Base-by-base conservation (phyloP, 1,284 basidiomycete species). In the Melanopsichium pennsylvanicum region DNA sequence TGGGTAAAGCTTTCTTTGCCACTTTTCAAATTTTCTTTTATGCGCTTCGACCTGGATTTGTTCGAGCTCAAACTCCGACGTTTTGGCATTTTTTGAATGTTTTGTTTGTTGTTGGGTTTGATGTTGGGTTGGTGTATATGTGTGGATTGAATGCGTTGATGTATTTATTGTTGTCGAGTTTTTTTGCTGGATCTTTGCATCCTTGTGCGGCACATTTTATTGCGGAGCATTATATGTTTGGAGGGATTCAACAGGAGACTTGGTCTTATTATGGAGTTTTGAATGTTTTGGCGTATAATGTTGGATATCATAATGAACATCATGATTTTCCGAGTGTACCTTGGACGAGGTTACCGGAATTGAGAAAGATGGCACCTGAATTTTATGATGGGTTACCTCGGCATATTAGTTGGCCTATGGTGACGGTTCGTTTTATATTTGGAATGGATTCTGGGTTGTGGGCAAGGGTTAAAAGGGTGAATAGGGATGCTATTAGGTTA, bases 21-120 rank as follows among this genome's bases (percentile, higher is more conserved):
- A 95, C 93, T 1, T 98, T 97, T 84, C 96, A 98, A 83, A 93
- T 98, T 70, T 84, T 98, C 55, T 98, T 98, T 84, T 98, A 98
- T 81, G 96, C 96, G 26, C 85, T 98, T 39, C 90, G 95, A 25
- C 95, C 95, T 0, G 91, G 91, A n/a, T 91, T 98, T 78, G 89
- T 97, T 50, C 89, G 92, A 40, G 85, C 87, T 4, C 95, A 97
- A 78, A 86, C 83, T 12, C 85, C 89, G 10, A 96, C 92, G 0
- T 81, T 82, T 43, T 97, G 93, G 92, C 93, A 97, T 81, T 78
- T 87, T 21, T 81, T 89, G 82, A 97, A 97, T 83, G 81, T 94
- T 63, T 46, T 84, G 49, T 82, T 84, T 7, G 89, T 96, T 74
- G 81, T 96, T 38, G 51, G 83, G 15, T 90, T 93, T 81, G 88